These are phyloP conservation scores for Verticillium nubilum DNA, from an alignment of 2,329 filamentous ascomycete genomes.

Conservation along the genomic window DNA sequence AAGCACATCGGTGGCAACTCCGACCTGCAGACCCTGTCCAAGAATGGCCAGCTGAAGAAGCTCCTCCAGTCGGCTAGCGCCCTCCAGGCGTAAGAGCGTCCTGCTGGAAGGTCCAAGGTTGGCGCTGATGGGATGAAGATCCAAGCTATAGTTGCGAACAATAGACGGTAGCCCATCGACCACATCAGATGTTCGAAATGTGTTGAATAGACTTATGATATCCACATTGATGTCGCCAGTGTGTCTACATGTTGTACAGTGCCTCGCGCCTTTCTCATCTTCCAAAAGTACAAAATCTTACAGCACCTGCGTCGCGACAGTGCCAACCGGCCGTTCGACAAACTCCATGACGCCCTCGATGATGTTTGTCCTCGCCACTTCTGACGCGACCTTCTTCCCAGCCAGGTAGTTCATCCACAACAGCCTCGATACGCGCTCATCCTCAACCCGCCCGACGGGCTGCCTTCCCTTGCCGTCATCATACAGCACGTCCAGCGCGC, in stretches of 20 bases:
- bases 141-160: neutral
- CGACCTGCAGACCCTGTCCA: constrained; percentile 62
- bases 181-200: neutral
- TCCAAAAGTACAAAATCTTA: constrained; percentile 18
- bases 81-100: constrained; percentile 31
- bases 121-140: neutral
- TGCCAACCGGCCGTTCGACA: constrained; percentile 82
- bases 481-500: constrained; percentile 63
- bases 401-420: constrained; percentile 89
- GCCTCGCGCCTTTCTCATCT: neutral
- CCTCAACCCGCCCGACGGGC: constrained; percentile 64
- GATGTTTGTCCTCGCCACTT: constrained; percentile 72
- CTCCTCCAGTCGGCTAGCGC: constrained; percentile 38
- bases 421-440: constrained; percentile 74
- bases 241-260: neutral
- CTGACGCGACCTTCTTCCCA: constrained; percentile 81
- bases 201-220: neutral
- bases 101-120: neutral
- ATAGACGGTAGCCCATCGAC: neutral
- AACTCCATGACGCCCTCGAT: constrained; percentile 85
- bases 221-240: neutral
- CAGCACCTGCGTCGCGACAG: constrained; percentile 73
- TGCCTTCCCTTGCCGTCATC: constrained; percentile 47
- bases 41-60: constrained; percentile 29
- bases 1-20: constrained; percentile 97